phyloP scores from a whole-genome alignment of 2,329 filamentous ascomycete species.

The Thermochaetoides dissita region DNA sequence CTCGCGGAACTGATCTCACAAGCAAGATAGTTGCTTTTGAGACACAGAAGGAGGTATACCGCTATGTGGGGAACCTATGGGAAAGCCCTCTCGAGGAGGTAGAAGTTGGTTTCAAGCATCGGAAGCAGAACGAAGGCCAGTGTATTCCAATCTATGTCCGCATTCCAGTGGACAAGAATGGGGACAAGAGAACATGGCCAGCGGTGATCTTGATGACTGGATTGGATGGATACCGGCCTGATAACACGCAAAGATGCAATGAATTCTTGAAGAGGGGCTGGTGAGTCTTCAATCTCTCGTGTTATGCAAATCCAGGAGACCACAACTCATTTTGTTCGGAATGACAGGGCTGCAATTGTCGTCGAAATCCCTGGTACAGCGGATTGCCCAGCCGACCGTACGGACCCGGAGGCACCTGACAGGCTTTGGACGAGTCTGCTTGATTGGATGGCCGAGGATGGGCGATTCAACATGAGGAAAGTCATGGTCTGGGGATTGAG shows the following conservation, averaged over 20 bases:
- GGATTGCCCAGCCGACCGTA: conserved; percentile 50
- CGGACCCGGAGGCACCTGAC: conserved; percentile 45
- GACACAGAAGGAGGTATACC: conserved; percentile 48
- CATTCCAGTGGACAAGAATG: conserved; percentile 27
- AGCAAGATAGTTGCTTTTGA: conserved; percentile 50
- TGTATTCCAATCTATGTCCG: conserved; percentile 53
- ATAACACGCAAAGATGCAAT: conserved; percentile 46
- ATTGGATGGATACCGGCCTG: conserved; percentile 48
- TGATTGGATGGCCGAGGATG: conserved; percentile 39
- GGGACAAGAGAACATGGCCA: conserved; percentile 21
- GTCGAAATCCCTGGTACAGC: conserved; percentile 54
- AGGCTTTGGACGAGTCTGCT: conserved; percentile 49
- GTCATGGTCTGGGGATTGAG: conserved; percentile 52
- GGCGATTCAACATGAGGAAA: conserved; percentile 39
- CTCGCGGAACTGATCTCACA: conserved; percentile 10
- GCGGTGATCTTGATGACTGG: conserved; percentile 46
- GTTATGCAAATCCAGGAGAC: not conserved
- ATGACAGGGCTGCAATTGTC: conserved; percentile 36
- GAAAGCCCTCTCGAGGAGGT: conserved; percentile 47
- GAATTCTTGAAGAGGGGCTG: conserved; percentile 51
- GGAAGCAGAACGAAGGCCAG: conserved; percentile 31
- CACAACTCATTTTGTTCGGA: too few relatives aligned
- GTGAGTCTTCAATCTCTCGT: not conserved
- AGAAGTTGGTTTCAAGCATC: conserved; percentile 42
- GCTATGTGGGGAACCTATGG: conserved; percentile 41